Conservation (phyloP, 2,329 filamentous ascomycete species). For the Aspergillus unguis region DNA sequence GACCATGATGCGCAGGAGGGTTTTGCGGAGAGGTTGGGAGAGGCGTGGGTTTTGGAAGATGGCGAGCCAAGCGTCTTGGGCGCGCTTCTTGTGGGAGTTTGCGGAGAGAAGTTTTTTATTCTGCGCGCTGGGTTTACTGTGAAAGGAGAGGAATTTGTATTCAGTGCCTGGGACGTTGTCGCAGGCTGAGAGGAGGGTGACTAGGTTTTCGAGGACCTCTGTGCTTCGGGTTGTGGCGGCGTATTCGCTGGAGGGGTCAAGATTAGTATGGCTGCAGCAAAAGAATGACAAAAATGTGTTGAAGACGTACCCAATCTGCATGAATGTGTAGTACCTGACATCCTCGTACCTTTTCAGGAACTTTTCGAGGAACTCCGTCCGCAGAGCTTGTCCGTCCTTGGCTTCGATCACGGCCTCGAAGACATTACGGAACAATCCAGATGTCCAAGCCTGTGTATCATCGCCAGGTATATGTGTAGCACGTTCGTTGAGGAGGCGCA, state of each 20-base stretch:
- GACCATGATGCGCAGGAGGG: slow-evolving; percentile 70
- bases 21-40: slow-evolving; percentile 72
- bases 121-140: slow-evolving; percentile 55
- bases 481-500: slow-evolving; percentile 82
- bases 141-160: slow-evolving; percentile 37
- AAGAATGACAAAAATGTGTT: neutral
- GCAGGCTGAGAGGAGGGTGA: slow-evolving; percentile 48
- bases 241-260: slow-evolving; percentile 30
- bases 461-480: slow-evolving; percentile 59
- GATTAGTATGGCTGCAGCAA: neutral
- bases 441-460: slow-evolving; percentile 67
- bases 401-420: slow-evolving; percentile 61
- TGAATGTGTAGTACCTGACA: slow-evolving; percentile 77
- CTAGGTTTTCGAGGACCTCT: slow-evolving; percentile 33
- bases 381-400: slow-evolving; percentile 56
- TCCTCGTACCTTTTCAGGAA: slow-evolving; percentile 80
- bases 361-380: slow-evolving; percentile 70
- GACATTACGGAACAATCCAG: slow-evolving; percentile 62
- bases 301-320: slow-evolving; percentile 63
- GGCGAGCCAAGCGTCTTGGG: slow-evolving; percentile 82
- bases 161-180: slow-evolving; percentile 62
- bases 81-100: slow-evolving; percentile 70
- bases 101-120: slow-evolving; percentile 66
- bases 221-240: slow-evolving; percentile 26
- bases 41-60: slow-evolving; percentile 62